Conservation (phyloP, 306 rosid species). For the Rosa multiflora region DNA sequence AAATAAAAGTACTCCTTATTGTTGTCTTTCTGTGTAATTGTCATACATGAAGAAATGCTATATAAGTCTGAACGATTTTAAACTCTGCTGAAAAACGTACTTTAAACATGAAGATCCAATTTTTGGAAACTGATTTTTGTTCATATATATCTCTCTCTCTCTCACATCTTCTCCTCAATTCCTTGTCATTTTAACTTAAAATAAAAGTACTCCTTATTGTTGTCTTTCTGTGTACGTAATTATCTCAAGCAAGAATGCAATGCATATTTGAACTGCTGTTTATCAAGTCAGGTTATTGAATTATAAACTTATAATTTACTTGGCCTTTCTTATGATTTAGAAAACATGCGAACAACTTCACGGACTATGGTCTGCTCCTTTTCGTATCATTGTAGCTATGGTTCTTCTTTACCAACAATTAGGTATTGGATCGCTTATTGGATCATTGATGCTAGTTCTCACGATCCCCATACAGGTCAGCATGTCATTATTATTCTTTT, state of each 20-base stretch:
- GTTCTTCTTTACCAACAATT: constrained; percentile 87
- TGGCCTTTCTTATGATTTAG: constrained; percentile 37
- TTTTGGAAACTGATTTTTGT: too few species aligned
- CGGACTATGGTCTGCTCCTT: constrained; percentile 86
- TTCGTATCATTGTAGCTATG: constrained; percentile 68
- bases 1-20: too few species aligned
- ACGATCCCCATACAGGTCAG: constrained; percentile 72
- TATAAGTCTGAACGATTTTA: background rate
- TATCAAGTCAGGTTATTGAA: background rate
- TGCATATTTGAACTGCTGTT: background rate
- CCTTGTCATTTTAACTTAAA: too few species aligned
- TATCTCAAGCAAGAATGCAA: too few species aligned
- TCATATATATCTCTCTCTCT: too few species aligned
- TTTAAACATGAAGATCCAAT: background rate
- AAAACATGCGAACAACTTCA: constrained; percentile 51
- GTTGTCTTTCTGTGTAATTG: too few species aligned
- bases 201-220: too few species aligned
- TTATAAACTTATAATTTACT: constrained; percentile 9
- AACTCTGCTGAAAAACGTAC: background rate
- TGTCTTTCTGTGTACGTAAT: fast-evolving
- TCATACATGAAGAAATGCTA: background rate
- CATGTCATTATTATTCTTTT: background rate
- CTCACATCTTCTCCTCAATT: too few species aligned
- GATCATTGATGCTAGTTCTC: constrained; percentile 62
- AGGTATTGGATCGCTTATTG: constrained; percentile 82